These are phyloP conservation scores for Begonia fuchsioides DNA, from an alignment of 306 rosid species.

Conservation along the genomic window DNA sequence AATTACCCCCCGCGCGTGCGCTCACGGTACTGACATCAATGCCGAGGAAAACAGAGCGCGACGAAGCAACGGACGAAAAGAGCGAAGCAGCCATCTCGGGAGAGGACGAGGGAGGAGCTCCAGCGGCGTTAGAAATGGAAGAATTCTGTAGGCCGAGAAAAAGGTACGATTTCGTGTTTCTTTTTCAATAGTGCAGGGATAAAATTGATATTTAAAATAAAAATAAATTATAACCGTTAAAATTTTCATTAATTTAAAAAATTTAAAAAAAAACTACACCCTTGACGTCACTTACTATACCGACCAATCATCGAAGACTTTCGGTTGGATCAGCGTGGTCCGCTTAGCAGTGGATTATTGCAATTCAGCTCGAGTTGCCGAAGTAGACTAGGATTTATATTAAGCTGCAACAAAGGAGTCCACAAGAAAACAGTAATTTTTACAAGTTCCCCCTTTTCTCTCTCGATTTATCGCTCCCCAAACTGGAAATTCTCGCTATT, in stretches of 20 bases:
- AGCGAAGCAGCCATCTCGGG: constrained; percentile 35
- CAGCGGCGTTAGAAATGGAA: constrained; percentile 6
- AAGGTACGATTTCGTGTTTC: constrained; percentile 20
- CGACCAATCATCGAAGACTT: too few species aligned
- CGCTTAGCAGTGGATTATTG: background rate
- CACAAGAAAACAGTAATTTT: background rate
- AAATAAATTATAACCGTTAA: too few species aligned
- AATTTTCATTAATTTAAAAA: too few species aligned
- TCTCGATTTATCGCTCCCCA: background rate
- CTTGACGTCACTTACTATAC: too few species aligned
- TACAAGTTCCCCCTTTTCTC: background rate
- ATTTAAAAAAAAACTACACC: too few species aligned
- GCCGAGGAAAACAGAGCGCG: constrained; percentile 61
- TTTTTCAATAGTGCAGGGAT: too few species aligned
- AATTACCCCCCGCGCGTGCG: constrained; percentile 88
- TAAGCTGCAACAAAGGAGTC: background rate
- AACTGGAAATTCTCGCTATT: background rate
- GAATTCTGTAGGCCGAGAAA: constrained; percentile 17
- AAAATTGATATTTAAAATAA: too few species aligned
- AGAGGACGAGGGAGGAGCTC: constrained; percentile 3
- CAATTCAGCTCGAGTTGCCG: background rate
- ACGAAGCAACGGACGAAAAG: constrained; percentile 5
- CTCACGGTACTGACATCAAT: constrained; percentile 94
- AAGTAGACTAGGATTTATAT: background rate
- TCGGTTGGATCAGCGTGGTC: background rate